Conservation (phyloP, 768 basidiomycete species). For the Leccinum subtestaceum region DNA sequence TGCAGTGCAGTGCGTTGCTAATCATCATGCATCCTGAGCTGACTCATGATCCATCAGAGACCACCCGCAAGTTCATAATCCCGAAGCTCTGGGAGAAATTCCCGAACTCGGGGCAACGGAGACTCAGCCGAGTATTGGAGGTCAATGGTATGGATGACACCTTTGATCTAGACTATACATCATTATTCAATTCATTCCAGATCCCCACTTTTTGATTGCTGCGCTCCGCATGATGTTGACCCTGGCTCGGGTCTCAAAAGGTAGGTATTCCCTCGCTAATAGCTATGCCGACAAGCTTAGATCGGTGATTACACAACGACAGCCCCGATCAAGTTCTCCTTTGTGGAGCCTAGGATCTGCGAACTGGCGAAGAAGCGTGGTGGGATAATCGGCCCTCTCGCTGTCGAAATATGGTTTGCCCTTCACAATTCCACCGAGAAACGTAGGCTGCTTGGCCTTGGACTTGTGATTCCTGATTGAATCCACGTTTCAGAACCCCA, state of each 20-base stretch:
- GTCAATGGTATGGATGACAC: slow-evolving; percentile 7
- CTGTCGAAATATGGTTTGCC: slow-evolving; percentile 20
- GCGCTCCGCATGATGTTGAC: slow-evolving; percentile 20
- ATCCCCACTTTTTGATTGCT: slow-evolving; percentile 7
- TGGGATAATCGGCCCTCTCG: slow-evolving; percentile 17
- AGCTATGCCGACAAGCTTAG: no score
- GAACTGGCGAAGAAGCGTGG: slow-evolving; percentile 9
- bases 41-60: slow-evolving; percentile 3
- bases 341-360: slow-evolving; percentile 14
- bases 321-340: background rate
- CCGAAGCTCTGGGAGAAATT: background rate
- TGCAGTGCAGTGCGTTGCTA: slow-evolving; percentile 16
- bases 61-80: slow-evolving; percentile 4
- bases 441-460: background rate
- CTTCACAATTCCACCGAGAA: slow-evolving; percentile 7
- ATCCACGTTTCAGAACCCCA: slow-evolving; percentile 5
- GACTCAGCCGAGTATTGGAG: slow-evolving; percentile 15
- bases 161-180: no score
- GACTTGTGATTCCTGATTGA: background rate
- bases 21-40: background rate
- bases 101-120: no score
- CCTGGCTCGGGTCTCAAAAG: slow-evolving; percentile 14
- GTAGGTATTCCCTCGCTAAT: background rate
- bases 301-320: no score
- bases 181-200: background rate